These are phyloP conservation scores for Camellia sinensis DNA, from an alignment of 148 eudicot species.

Conservation along the genomic window DNA sequence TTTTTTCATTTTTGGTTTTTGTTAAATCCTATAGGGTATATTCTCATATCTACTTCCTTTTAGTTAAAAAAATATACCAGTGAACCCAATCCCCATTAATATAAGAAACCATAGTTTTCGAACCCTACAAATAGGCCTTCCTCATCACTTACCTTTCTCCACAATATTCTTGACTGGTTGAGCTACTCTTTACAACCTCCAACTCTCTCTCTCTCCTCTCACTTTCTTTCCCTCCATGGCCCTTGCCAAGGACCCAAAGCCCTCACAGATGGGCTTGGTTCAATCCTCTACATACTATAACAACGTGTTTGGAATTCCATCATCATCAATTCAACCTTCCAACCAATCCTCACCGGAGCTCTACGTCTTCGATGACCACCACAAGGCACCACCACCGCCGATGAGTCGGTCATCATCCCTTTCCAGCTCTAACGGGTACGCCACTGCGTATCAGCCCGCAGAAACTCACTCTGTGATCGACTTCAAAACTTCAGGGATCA, in stretches of 20 bases:
- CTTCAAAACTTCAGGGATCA: constrained; percentile 13
- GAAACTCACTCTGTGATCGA: constrained; percentile 11
- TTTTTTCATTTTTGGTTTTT: neutral
- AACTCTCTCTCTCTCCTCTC: neutral
- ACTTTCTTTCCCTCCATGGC: constrained; percentile 37
- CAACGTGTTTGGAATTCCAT: constrained; percentile 32
- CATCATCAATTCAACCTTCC: constrained; percentile 26
- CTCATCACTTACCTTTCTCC: constrained; percentile 5
- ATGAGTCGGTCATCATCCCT: constrained; percentile 9
- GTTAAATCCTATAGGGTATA: neutral
- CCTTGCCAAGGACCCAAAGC: constrained; percentile 47
- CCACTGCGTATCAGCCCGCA: neutral
- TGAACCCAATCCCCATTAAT: neutral
- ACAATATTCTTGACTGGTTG: neutral
- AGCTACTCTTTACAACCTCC: neutral
- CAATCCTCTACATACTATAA: constrained; percentile 26
- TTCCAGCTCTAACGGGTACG: constrained; percentile 15
- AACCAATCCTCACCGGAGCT: constrained; percentile 30
- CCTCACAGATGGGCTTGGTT: constrained; percentile 4
- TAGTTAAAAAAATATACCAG: neutral
- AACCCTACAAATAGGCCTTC: constrained; percentile 16
- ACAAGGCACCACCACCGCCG: neutral
- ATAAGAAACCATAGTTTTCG: neutral
- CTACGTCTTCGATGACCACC: constrained; percentile 25
- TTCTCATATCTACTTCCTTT: neutral